phyloP scores from a whole-genome alignment of 129 eudicot genomes.

The Centrapalus pauciflorus region DNA sequence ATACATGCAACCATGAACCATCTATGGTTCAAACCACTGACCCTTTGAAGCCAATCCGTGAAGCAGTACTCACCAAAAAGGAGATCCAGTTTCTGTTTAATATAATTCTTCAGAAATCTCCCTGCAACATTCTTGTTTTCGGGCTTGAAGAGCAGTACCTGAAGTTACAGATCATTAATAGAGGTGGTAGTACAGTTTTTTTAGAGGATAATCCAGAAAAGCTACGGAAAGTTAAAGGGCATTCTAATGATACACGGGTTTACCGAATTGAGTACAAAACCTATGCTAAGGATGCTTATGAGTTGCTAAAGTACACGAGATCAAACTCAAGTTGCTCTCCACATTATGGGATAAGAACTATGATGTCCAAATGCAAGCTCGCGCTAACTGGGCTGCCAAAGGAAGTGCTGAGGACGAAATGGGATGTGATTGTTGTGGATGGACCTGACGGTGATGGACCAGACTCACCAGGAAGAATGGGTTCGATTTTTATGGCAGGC shows the following conservation, averaged over 20 bases:
- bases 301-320: constrained; percentile 63
- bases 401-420: constrained; percentile 43
- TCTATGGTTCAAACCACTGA: not conserved
- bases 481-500: constrained; percentile 71
- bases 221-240: constrained; percentile 10
- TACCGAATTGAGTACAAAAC: constrained; percentile 44
- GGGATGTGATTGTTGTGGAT: constrained; percentile 87
- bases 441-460: constrained; percentile 70
- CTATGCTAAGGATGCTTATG: constrained; percentile 64
- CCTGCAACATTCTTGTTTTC: constrained; percentile 79
- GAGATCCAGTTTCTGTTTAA: constrained; percentile 46
- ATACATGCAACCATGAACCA: not conserved
- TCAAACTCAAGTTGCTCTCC: constrained; percentile 39
- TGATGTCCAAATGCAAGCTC: constrained; percentile 49
- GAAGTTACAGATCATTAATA: constrained; percentile 33
- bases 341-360: constrained; percentile 1
- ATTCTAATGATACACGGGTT: constrained; percentile 23
- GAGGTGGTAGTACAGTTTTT: constrained; percentile 54
- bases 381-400: constrained; percentile 48
- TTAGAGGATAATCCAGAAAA: constrained; percentile 50
- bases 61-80: constrained; percentile 30
- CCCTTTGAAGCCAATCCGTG: not conserved
- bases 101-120: constrained; percentile 43
- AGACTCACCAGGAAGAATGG: constrained; percentile 80
- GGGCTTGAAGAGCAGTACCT: constrained; percentile 58